These are phyloP conservation scores for Arthrocladium fulminans DNA, from an alignment of 2,329 filamentous ascomycete species.

Conservation along the genomic window DNA sequence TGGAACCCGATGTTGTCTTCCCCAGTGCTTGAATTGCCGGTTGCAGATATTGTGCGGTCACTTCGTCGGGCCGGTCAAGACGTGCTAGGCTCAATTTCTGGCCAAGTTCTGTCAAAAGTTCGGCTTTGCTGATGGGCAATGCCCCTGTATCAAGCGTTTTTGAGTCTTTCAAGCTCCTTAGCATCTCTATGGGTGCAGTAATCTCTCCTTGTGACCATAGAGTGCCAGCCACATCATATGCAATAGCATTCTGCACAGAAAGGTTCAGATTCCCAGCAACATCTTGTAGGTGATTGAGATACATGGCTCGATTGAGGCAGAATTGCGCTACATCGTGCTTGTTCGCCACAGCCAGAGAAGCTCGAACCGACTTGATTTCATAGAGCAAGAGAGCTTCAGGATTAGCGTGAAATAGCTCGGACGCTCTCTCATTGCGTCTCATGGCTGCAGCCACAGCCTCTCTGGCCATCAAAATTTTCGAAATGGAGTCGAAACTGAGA, in stretches of 20 bases:
- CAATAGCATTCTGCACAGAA: slow-evolving; percentile 65
- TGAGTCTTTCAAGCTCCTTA: slow-evolving; percentile 61
- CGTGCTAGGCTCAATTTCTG: slow-evolving; percentile 82
- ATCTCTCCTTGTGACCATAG: slow-evolving; percentile 93
- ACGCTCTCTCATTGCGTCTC: slow-evolving; percentile 58
- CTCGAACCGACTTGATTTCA: slow-evolving; percentile 67
- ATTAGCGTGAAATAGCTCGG: slow-evolving; percentile 52
- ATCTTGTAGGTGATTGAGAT: slow-evolving; percentile 66
- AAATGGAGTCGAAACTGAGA: slow-evolving; percentile 52
- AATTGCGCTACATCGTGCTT: slow-evolving; percentile 77
- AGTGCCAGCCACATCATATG: slow-evolving; percentile 76
- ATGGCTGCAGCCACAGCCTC: slow-evolving; percentile 75
- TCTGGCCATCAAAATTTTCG: slow-evolving; percentile 70
- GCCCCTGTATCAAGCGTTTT: slow-evolving; percentile 58
- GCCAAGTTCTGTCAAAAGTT: slow-evolving; percentile 77
- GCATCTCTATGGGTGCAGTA: slow-evolving; percentile 77
- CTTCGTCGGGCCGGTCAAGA: slow-evolving; percentile 81
- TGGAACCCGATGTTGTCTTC: slow-evolving; percentile 55
- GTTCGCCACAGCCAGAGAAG: slow-evolving; percentile 65
- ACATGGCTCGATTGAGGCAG: slow-evolving; percentile 74
- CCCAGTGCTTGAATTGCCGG: slow-evolving; percentile 76
- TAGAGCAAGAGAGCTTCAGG: slow-evolving; percentile 56
- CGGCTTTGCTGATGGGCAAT: slow-evolving; percentile 63
- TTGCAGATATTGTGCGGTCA: slow-evolving; percentile 76
- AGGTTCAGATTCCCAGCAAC: slow-evolving; percentile 63